Base-by-base conservation (phyloP, 768 basidiomycete genomes). In the Hypholoma sublateritium region DNA sequence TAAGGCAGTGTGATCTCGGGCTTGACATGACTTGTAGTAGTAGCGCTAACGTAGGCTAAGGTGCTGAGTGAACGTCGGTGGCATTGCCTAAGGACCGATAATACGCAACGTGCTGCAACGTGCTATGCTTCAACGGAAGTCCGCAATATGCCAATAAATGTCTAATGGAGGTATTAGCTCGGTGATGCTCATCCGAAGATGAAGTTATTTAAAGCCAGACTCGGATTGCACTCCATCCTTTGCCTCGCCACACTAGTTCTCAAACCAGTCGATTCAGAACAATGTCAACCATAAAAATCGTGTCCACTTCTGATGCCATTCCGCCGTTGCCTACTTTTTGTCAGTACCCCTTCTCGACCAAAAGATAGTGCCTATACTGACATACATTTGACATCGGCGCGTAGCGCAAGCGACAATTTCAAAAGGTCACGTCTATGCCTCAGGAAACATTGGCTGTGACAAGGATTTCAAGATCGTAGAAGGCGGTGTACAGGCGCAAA, bases 331-430 rank as follows among this genome's bases (percentile, higher is more conserved):
- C 74, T 11, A 62, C 72, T 8, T 76, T 76, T 55, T 75, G 76
- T 74, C 60, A 19, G 68, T 65, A 13, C 13, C 13, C 5, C 16
- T 8, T 51, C 17, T 50, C 35, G n/a, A 16, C 25, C 7, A 9
- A 36, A n/a, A 14, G 19, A 28, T 11, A 25, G 16, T 25, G n/a
- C 16, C 9, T 32, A 9, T 32, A 9, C 28, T 32, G 9, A 32
- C 5, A 32, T 32, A 32, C 28, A 32, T 7, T n/a, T 21, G 11
- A 12, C 19, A 24, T 5, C 21, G 24, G 34, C 55, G 32, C 39
- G n/a, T 22, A 75, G 73, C 74, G 7, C 76, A 78, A 59, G 76
- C 76, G 22, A 69, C 74, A 4, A 69, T 77, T 14, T 75, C 74
- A 2, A 65, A 63, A 28, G 72, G 71, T 8, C 62, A 61, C 13